These are phyloP conservation scores for Penicillium taxi DNA, from an alignment of 495 filamentous ascomycete species.

Conservation along the genomic window DNA sequence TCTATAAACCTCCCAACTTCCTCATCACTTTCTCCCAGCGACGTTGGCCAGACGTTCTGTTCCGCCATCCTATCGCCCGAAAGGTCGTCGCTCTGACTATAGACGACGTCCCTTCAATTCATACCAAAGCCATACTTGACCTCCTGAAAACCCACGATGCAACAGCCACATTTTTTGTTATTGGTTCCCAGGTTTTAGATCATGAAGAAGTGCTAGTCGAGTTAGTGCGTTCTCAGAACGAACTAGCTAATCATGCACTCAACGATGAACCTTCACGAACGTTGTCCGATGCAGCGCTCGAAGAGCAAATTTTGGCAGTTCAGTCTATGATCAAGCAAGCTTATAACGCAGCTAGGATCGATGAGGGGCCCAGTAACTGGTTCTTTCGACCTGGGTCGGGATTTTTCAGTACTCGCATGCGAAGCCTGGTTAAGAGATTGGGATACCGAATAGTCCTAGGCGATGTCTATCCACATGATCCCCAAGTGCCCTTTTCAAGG, in stretches of 20 bases:
- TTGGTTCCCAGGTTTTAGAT: slow-evolving; percentile 63
- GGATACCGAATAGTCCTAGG: slow-evolving; percentile 66
- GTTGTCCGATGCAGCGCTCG: slow-evolving; percentile 27
- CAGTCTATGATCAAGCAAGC: slow-evolving; percentile 44
- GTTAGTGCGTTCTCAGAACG: slow-evolving; percentile 56
- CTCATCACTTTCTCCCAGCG: slow-evolving; percentile 60
- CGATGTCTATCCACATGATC: slow-evolving; percentile 79
- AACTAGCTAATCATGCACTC: slow-evolving; percentile 82
- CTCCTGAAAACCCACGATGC: slow-evolving; percentile 50
- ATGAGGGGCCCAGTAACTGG: slow-evolving; percentile 33
- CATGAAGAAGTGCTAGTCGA: slow-evolving; percentile 51
- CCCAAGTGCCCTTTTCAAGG: slow-evolving; percentile 58
- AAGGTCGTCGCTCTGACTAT: slow-evolving; percentile 73
- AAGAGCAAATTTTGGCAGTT: slow-evolving; percentile 33
- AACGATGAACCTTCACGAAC: slow-evolving; percentile 62
- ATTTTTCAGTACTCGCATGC: slow-evolving; percentile 64
- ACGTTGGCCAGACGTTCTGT: slow-evolving; percentile 70
- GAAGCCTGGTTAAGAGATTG: slow-evolving; percentile 42
- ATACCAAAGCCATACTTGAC: slow-evolving; percentile 63
- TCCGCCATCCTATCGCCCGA: slow-evolving; percentile 47
- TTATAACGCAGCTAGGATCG: slow-evolving; percentile 36
- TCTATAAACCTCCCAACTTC: slow-evolving; percentile 65
- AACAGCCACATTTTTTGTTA: slow-evolving; percentile 70
- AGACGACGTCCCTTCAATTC: slow-evolving; percentile 70
- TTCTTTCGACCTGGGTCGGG: slow-evolving; percentile 78